phyloP scores from a whole-genome alignment of 768 basidiomycete species.

The Scleroderma citrinum region DNA sequence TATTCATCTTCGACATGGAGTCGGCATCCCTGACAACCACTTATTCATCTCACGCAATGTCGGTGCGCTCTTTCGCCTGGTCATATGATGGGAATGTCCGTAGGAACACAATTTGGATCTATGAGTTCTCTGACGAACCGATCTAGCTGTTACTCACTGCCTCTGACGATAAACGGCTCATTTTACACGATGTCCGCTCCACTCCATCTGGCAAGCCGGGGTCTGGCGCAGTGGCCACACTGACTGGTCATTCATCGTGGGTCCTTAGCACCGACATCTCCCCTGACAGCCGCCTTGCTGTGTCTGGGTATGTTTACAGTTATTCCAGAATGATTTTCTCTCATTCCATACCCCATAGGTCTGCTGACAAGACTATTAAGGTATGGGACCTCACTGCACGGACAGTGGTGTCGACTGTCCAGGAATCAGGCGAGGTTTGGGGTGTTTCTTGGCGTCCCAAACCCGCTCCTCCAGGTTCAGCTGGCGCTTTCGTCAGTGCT shows the following conservation, averaged over 20 bases:
- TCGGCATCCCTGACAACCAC: conserved; percentile 57
- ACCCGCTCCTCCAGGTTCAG: conserved; percentile 45
- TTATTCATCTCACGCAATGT: conserved; percentile 86
- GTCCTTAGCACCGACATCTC: conserved; percentile 79
- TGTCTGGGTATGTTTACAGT: conserved; percentile 65
- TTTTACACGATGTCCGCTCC: conserved; percentile 85
- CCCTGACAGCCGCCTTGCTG: conserved; percentile 70
- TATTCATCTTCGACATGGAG: conserved; percentile 80
- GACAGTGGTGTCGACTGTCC: conserved; percentile 67
- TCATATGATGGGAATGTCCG: conserved; percentile 82
- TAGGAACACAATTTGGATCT: conserved; percentile 2
- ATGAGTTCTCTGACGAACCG: background rate
- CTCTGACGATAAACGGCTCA: conserved; percentile 89
- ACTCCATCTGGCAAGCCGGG: conserved; percentile 53
- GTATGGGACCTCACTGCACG: conserved; percentile 82
- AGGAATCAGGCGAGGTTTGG: conserved; percentile 82
- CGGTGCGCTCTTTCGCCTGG: conserved; percentile 84
- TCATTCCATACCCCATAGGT: conserved; percentile 36
- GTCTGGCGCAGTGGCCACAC: conserved; percentile 74
- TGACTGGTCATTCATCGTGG: conserved; percentile 90
- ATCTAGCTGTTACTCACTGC: conserved; percentile 77
- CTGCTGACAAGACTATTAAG: conserved; percentile 80
- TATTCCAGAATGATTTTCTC: too few relatives aligned
- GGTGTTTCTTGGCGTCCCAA: conserved; percentile 74
- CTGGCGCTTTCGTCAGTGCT: conserved; percentile 63